A percentile compares a stretch with the other conserved stretches of the same genome.
Evolutionary conservation across 495 filamentous ascomycete genomes (phyloP).

Genomic region (Penicillium robsamsonii): DNA sequence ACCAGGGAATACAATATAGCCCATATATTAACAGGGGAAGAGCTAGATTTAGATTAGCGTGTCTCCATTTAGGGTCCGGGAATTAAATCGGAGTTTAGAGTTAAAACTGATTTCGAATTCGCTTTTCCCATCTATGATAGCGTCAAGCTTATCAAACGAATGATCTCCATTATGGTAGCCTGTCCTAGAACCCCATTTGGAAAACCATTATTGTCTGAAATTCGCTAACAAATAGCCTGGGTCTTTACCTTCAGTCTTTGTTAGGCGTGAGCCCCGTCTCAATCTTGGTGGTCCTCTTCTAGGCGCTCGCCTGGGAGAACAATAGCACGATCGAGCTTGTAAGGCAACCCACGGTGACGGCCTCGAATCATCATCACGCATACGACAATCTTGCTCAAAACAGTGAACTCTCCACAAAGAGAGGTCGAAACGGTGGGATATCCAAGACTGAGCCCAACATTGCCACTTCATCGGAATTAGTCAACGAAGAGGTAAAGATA

Average conservation of each 20-base stretch:
- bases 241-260: background rate
- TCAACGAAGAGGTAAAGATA: background rate
- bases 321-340: slow-evolving; percentile 84
- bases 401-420: slow-evolving; percentile 69
- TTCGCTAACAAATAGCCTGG: background rate
- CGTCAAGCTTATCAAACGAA: no score
- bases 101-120: no score
- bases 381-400: slow-evolving; percentile 78
- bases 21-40: no score
- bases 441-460: slow-evolving; percentile 82
- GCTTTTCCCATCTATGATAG: no score
- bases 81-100: no score
- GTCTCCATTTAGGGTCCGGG: no score
- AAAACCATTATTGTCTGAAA: background rate
- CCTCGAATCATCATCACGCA: slow-evolving; percentile 88
- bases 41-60: no score
- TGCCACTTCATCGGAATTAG: slow-evolving; percentile 50
- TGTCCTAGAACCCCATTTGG: no score
- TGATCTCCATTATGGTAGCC: no score
- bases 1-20: no score
- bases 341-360: slow-evolving; percentile 83
- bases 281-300: slow-evolving; percentile 27
- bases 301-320: slow-evolving; percentile 66
- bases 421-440: slow-evolving; percentile 68
- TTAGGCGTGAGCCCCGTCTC: background rate